Base-by-base conservation (phyloP, 1,139 yeast genomes). In the Martiniozyma asiatica region DNA sequence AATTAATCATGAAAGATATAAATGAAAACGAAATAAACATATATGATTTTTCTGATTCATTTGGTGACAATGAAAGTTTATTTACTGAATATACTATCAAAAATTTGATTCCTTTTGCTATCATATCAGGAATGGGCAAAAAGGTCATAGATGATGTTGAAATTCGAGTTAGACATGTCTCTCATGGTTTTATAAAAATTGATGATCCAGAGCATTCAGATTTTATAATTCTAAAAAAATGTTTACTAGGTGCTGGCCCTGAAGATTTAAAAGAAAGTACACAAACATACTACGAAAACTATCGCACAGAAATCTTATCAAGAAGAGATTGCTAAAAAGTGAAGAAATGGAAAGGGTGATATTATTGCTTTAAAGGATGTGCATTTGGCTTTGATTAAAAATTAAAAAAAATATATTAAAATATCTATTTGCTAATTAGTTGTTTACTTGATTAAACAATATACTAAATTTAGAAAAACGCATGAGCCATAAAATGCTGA, bases 191-290 rank as follows among this genome's bases (percentile, higher is more conserved):
- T 14, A 76, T 82, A 39, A 76, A 81, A 53, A 78, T 87, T 36
- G 96, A 85, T 56, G 94, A 89, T 56, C 85, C 84, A 33, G 65
- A 72, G 36, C 96, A 87, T 56, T 81, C 95, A 55, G 98, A 89
- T 59, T 89, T 87, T 61, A 76, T 79, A 27, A 78, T 80, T 45
- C 69, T 89, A 51, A 72, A 96, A 57, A 93, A 84, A 49, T 87
- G 89, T 56, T 69, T 89, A 53, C 76, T 93, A 36, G 77, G 95
- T 56, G 85, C 96, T 19, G 94, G 87, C 56, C 66, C 89, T 50
- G 96, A 87, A 58, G 97, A 89, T 55, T 72, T 89, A 53, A 87
- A 87, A 50, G 97, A 89, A 51, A 73, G 94, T 10, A 89, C 98
- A 2, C 66, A 93, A 12, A 66, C 75, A 33, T 96, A 82, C 55